Base-by-base conservation (phyloP, 2,329 filamentous ascomycete genomes). In the Monosporascus cannonballus region DNA sequence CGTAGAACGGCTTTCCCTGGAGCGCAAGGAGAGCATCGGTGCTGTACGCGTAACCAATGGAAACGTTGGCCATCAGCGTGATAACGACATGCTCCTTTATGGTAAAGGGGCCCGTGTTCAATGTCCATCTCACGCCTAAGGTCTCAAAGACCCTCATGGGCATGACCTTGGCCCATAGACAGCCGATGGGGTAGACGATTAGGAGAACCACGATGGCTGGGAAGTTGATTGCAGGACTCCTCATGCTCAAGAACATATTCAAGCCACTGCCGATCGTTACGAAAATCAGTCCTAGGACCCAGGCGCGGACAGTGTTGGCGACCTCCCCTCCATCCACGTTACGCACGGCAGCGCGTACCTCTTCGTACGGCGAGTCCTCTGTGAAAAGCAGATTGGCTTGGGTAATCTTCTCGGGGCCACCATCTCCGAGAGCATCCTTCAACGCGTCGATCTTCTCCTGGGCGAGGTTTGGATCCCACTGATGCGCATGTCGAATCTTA, bases 81-180 rank as follows among this genome's bases (percentile, higher is more conserved):
- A 76, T 65, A 38, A 76, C 64, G 6, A 70, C 68, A 48, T 76
- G 74, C 56, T 77, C 74, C 52, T 76, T 77, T 57, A 73, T 69
- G 24, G 68, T 76, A 60, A 76, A 77, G 0, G 70, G 72, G 1
- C 72, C 72, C 1, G 73, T 59, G 50, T 76, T 76, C 37, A 76
- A 61, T 4, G 70, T 74, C 68, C 71, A 76, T 18, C 64, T 61
- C 20, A 70, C 17, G 5, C 76, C 75, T 44, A 76, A 73, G 0
- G 67, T 69, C 27, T 65, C 71, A 61, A 73, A 74, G 3, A 70
- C 63, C 48, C 65, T 66, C 3, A 62, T 70, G 1, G 76, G 75
- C 59, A 77, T 64, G 11, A 69, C 57, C 46, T 64, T 69, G 3
- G 74, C 73, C 71, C 73, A 74, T 5, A 71, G 59, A 48, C 67